Evolutionary conservation across 768 basidiomycete species (phyloP).

Genomic region (Psilocybe tampanensis): DNA sequence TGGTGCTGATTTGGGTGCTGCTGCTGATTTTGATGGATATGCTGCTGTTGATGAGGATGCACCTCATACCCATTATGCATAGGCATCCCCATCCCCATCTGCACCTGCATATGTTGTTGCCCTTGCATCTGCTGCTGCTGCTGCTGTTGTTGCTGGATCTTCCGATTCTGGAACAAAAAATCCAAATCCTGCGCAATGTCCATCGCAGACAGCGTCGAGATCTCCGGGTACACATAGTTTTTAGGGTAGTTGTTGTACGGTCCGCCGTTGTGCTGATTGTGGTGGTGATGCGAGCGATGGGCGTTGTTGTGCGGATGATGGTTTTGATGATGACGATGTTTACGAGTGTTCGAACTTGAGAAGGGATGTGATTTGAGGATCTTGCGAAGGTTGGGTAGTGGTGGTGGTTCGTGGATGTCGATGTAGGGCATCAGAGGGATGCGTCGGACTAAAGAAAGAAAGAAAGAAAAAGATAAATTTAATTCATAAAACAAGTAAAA

Average conservation of each 20-base stretch:
- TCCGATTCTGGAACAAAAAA: slow-evolving; percentile 49
- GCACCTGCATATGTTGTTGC: too few relatives aligned
- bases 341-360: slow-evolving; percentile 30
- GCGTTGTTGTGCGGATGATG: slow-evolving; percentile 1
- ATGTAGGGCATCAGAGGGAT: slow-evolving; percentile 59
- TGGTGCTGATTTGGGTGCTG: slow-evolving; percentile 10
- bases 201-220: slow-evolving; percentile 44
- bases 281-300: slow-evolving; percentile 4
- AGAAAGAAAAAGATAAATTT: not conserved
- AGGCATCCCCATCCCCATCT: too few relatives aligned
- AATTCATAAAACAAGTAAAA: not conserved
- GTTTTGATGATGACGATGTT: slow-evolving; percentile 28
- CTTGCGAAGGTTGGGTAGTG: slow-evolving; percentile 66
- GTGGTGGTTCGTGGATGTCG: slow-evolving; percentile 34
- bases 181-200: slow-evolving; percentile 60
- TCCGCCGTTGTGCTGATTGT: slow-evolving; percentile 18
- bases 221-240: slow-evolving; percentile 44
- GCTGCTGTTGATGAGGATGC: slow-evolving; percentile 12
- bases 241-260: slow-evolving; percentile 24
- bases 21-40: slow-evolving; percentile 9
- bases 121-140: too few relatives aligned
- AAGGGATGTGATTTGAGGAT: slow-evolving; percentile 64
- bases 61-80: slow-evolving; percentile 19
- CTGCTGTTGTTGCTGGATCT: too few relatives aligned
- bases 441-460: slow-evolving; percentile 55